These are phyloP conservation scores for Plenodomus biglobosus DNA, from an alignment of 2,329 filamentous ascomycete genomes.

Conservation along the genomic window DNA sequence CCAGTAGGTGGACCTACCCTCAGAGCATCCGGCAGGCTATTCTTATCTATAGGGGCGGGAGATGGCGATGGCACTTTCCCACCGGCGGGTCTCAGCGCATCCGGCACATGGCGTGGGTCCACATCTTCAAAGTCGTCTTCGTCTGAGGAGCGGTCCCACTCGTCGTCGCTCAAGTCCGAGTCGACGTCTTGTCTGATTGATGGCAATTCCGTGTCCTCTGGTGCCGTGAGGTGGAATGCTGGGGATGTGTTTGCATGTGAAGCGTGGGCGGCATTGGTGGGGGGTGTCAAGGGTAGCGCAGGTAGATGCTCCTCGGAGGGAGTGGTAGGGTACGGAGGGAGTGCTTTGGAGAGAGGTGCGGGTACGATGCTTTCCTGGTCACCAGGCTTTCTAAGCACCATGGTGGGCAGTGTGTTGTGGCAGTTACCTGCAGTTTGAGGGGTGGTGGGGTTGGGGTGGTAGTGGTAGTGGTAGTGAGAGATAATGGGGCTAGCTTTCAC, in stretches of 20 bases:
- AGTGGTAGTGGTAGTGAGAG: not conserved
- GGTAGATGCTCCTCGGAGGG: conserved; percentile 40
- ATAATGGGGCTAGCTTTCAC: not conserved
- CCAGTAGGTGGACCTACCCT: conserved; percentile 37
- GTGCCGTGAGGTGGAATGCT: conserved; percentile 44
- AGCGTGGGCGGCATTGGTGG: conserved; percentile 31
- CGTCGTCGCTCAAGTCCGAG: conserved; percentile 43
- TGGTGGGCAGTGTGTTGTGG: conserved; percentile 21
- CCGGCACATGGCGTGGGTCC: conserved; percentile 36
- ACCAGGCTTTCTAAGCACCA: conserved; percentile 52
- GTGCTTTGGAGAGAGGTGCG: conserved; percentile 43
- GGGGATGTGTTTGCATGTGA: conserved; percentile 41
- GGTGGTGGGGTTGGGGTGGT: not conserved
- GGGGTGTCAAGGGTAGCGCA: conserved; percentile 19
- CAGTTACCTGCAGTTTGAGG: not conserved
- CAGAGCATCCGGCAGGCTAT: conserved; percentile 33
- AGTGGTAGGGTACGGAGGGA: conserved; percentile 51
- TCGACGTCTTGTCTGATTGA: conserved; percentile 24
- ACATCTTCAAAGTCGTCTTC: conserved; percentile 40
- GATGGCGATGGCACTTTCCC: conserved; percentile 31
- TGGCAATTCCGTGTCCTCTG: conserved; percentile 29
- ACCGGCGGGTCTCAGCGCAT: conserved; percentile 40
- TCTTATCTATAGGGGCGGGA: not conserved
- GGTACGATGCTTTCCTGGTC: conserved; percentile 43
- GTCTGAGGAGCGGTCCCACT: conserved; percentile 42